Evolutionary conservation across 768 basidiomycete genomes (phyloP).

Genomic region (Panaeolus cyanescens): DNA sequence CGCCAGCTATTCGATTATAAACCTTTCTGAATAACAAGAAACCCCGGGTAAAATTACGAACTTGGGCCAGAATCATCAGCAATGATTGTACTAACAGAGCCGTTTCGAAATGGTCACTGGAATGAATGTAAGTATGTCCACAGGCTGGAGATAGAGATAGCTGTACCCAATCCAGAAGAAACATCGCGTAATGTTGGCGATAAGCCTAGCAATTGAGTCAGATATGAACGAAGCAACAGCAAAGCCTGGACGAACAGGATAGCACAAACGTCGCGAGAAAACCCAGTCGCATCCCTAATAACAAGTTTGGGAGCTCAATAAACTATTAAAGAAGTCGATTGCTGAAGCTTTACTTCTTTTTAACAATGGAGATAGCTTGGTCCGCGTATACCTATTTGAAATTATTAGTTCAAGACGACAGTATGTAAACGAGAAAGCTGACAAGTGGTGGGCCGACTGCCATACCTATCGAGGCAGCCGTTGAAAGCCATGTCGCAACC

Average conservation of each 20-base stretch:
- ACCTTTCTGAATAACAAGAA: neutral
- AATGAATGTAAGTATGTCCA: constrained; percentile 1
- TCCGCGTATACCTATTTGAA: constrained; percentile 72
- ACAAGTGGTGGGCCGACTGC: constrained; percentile 80
- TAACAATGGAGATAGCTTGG: constrained; percentile 79
- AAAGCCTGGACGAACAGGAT: constrained; percentile 56
- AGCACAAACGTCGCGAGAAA: constrained; percentile 85
- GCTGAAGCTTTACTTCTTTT: constrained; percentile 55
- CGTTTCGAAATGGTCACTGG: constrained; percentile 67
- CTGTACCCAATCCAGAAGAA: constrained; percentile 85
- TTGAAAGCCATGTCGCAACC: constrained; percentile 67
- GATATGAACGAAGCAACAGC: neutral
- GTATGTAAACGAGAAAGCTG: constrained; percentile 10
- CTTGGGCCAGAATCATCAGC: constrained; percentile 85
- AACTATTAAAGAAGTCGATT: constrained; percentile 1
- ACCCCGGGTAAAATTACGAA: constrained; percentile 27
- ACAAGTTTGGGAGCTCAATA: neutral
- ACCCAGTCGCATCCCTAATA: constrained; percentile 78
- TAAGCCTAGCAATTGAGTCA: constrained; percentile 45
- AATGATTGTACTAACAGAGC: constrained; percentile 80
- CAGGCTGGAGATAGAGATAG: neutral
- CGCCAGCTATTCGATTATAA: no score
- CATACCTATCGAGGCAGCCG: constrained; percentile 75
- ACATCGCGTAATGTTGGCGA: constrained; percentile 86
- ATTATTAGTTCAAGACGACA: neutral